phyloP scores from a whole-genome alignment of 805 yeast genomes.

The Cyberlindnera xishuangbannaensis region DNA sequence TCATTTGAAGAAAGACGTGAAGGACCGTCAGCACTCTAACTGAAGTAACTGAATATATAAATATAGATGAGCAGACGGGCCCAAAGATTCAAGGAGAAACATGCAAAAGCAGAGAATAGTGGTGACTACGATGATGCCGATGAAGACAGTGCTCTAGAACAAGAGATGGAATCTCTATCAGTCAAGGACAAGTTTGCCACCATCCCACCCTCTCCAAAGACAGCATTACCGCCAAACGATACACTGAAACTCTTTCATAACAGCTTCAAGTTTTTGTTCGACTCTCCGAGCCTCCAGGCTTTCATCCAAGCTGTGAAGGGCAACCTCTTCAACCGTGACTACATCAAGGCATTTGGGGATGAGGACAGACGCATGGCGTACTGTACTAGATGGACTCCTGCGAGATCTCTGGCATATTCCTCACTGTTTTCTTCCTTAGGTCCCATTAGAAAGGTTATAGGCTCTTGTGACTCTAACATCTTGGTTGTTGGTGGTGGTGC shows the following conservation, averaged over 20 bases:
- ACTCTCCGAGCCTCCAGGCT: slow-evolving; percentile 23
- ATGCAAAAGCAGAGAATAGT: neutral
- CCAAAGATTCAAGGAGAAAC: slow-evolving; percentile 15
- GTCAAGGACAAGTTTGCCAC: slow-evolving; percentile 5
- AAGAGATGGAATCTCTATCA: neutral
- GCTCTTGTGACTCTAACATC: slow-evolving; percentile 31
- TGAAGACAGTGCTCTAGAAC: slow-evolving; percentile 2
- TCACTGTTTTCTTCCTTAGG: slow-evolving; percentile 53
- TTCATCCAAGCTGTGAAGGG: slow-evolving; percentile 67
- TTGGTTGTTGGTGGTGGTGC: slow-evolving; percentile 88
- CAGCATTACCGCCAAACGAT: slow-evolving; percentile 21
- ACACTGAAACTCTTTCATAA: slow-evolving; percentile 18
- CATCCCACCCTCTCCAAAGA: slow-evolving; percentile 16
- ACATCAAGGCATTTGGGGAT: slow-evolving; percentile 58
- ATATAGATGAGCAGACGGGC: slow-evolving; percentile 25
- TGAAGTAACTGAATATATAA: too few species aligned
- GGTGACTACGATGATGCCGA: slow-evolving; percentile 4
- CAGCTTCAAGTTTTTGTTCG: slow-evolving; percentile 18
- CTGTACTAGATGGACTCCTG: slow-evolving; percentile 81
- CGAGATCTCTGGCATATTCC: slow-evolving; percentile 69
- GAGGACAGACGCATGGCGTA: slow-evolving; percentile 68
- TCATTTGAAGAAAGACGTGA: too few species aligned
- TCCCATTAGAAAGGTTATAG: slow-evolving; percentile 34
- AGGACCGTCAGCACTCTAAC: too few species aligned
- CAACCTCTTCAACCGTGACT: slow-evolving; percentile 64